phyloP scores from a whole-genome alignment of 169 alveolate genomes.

The Perkinsus chesapeaki region DNA sequence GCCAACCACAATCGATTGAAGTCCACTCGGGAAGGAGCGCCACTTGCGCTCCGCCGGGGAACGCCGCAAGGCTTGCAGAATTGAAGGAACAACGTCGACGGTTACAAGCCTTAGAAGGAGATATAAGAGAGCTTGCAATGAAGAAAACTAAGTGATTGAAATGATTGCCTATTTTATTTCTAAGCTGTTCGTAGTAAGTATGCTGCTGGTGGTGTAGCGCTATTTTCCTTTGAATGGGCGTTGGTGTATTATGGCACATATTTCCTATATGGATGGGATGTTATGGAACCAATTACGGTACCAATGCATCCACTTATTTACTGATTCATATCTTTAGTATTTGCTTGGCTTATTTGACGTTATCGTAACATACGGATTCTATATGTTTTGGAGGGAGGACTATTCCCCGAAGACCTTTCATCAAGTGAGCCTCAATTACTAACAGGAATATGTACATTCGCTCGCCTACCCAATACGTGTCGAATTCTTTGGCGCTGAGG shows the following conservation, averaged over 20 bases:
- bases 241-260: neutral
- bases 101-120: neutral
- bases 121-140: neutral
- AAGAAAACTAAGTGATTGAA: neutral
- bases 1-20: neutral
- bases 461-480: too few species aligned
- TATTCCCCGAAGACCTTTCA: neutral
- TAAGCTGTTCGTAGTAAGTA: neutral
- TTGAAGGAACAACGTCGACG: neutral
- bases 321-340: neutral
- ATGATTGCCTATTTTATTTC: too few species aligned
- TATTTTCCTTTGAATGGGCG: neutral
- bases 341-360: neutral
- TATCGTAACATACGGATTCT: neutral
- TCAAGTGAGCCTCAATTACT: neutral
- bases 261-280: neutral
- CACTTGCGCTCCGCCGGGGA: neutral
- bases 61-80: neutral
- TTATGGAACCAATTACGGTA: neutral
- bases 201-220: neutral
- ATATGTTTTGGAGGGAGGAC: neutral
- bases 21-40: neutral
- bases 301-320: too few species aligned
- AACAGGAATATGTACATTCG: too few species aligned
- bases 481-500: too few species aligned